Evolutionary conservation across 1,139 yeast species (phyloP).

Genomic region (Sporopachydermia cereana): DNA sequence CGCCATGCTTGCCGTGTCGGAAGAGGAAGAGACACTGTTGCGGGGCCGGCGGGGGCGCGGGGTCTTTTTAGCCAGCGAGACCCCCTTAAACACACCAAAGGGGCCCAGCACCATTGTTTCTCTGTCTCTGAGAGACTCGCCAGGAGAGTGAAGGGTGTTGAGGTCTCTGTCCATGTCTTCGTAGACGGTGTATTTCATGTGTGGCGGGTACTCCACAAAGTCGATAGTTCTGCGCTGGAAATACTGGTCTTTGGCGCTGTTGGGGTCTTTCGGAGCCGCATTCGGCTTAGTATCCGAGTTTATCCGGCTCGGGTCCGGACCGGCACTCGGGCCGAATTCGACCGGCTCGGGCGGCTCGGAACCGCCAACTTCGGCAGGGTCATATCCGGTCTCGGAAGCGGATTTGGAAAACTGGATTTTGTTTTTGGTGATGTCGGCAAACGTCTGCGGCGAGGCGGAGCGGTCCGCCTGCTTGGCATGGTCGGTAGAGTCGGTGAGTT

Average conservation of each 20-base stretch:
- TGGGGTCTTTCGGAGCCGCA: not conserved
- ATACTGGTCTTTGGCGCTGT: constrained; percentile 26
- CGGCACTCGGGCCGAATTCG: not conserved
- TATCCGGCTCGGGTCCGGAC: not conserved
- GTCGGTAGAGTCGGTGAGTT: constrained; percentile 27
- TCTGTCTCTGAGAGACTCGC: constrained; percentile 28
- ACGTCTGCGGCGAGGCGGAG: constrained; percentile 8
- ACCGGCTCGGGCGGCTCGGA: not conserved
- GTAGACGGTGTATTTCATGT: constrained; percentile 52
- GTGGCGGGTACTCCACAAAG: constrained; percentile 56
- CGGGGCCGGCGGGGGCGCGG: constrained; percentile 6
- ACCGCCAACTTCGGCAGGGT: constrained; percentile 12
- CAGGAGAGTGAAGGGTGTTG: constrained; percentile 45
- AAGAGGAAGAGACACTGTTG: not conserved
- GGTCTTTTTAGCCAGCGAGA: constrained; percentile 18
- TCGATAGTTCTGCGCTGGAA: constrained; percentile 59
- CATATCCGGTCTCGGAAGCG: constrained; percentile 11
- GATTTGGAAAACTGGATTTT: constrained; percentile 17
- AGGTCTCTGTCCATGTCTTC: constrained; percentile 76
- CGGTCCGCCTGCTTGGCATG: constrained; percentile 20
- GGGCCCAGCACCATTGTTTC: constrained; percentile 62
- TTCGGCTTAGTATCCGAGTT: not conserved
- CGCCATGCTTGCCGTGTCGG: not conserved
- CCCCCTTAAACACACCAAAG: constrained; percentile 64
- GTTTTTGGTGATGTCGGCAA: constrained; percentile 14